Evolutionary conservation across 805 yeast species (phyloP), one percentile per base, ranked within the genome.

Genomic region (Kazachstania kunashirensis): DNA sequence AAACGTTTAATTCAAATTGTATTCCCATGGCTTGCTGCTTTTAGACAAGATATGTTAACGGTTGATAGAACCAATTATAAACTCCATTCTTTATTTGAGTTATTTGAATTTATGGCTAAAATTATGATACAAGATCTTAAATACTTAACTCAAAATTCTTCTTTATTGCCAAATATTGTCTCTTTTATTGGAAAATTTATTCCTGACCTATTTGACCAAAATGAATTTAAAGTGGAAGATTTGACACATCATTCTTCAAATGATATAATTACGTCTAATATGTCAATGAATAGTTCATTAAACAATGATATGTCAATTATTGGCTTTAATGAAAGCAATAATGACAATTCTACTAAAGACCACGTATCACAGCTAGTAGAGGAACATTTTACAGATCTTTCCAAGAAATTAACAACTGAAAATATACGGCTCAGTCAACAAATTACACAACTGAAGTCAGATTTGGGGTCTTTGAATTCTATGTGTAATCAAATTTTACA

Each of bases 61-160:
- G 36, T 44, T 9, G 62, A 56, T 36, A 48, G 60, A 31, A 51
- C 59, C 5, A 58, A 57, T 37, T 58, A 58, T 41, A 50, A 50
- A 33, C 32, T 58, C 30, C 51, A 52, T 36, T 54, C 62, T 2
- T 40, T 58, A 13, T 47, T 51, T 30, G 63, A 58, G 41, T 35
- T 58, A 28, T 58, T 58, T 29, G 55, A 58, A 31, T 58, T 52
- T 33, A 40, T 58, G 37, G 62, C 52, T 2, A 46, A 40, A 16
- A 42, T 50, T 3, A 41, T 54, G 5, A 41, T 58, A 7, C 63
- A 58, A 37, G 63, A 58, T 43, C 31, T 58, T 21, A 46, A 48
- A 25, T 53, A 41, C 32, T 37, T 56, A 17, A 53, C 48, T 34
- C 44, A 49, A 26, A 45, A 50, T 34, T 43, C 52, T 14, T 29